Base-by-base conservation (phyloP, 2,329 filamentous ascomycete species). In the Scedosporium dehoogii region DNA sequence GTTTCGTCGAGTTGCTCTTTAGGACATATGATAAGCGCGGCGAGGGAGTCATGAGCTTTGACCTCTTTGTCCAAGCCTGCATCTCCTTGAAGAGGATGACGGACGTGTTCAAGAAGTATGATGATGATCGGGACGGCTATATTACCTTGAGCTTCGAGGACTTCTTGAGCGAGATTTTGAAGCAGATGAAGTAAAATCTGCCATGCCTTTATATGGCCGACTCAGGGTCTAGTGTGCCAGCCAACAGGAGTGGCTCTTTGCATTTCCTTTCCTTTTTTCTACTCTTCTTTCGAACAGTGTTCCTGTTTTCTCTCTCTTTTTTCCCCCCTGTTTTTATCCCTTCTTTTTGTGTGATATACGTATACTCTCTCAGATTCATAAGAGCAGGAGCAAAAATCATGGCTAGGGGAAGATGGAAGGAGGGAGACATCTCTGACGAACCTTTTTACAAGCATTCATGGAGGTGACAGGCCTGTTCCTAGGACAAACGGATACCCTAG, bases 51-150 rank as follows among this genome's bases (percentile, higher is more conserved):
- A 91, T 92, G 84, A 90, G 88, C 76, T 99, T 99, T 71, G 94
- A 99, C 77, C 76, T 99, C 60, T 99, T 99, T 71, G 94, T 99
- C 65, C 94, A 99, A 80, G 91, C 91, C 60, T 97, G 94, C 75
- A 97, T 99, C 72, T 92, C 87, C 69, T 80, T 99, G 70, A 97
- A 97, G 83, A 85, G 94, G 69, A 97, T 99, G 93, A 99, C 94
- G 64, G 94, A 99, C 74, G 92, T 96, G 29, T 99, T 99, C 74
- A 99, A 99, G 82, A 93, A 92, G 76, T 99, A 97, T 74, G 94
- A 99, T 69, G 90, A 96, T 70, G 94, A 99, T 74, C 85, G 94
- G 51, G 94, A 97, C 75, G 94, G 94, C 1, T 97, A 92, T 73
- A 90, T 92, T 68, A 92, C 88, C 3, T 75, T 92, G 61, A 90